phyloP scores from a whole-genome alignment of 1,139 yeast genomes.

The Starmera stellimalicola region DNA sequence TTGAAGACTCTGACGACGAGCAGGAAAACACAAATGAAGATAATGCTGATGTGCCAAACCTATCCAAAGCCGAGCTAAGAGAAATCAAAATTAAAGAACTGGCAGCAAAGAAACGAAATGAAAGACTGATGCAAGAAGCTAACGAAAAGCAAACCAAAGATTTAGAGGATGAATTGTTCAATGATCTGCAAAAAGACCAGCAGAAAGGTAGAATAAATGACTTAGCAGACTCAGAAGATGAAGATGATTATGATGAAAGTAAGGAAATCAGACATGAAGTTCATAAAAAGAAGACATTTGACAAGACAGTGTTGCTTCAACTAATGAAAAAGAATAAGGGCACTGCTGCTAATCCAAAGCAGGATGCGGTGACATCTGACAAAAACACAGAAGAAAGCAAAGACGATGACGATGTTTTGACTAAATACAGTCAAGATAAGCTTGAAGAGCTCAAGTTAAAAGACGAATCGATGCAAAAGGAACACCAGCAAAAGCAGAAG shows the following conservation, averaged over 20 bases:
- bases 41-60: neutral
- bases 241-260: constrained; percentile 5
- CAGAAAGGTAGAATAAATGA: constrained; percentile 4
- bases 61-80: constrained; percentile 3
- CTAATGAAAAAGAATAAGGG: constrained; percentile 11
- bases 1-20: constrained; percentile 9
- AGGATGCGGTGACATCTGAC: neutral
- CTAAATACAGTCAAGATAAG: neutral
- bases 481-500: neutral
- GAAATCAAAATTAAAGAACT: constrained; percentile 10
- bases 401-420: constrained; percentile 1
- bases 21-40: constrained; percentile 5
- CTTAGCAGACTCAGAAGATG: constrained; percentile 2
- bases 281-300: constrained; percentile 7
- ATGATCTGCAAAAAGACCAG: constrained; percentile 4
- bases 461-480: neutral
- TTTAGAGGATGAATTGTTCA: neutral
- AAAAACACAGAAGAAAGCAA: constrained; percentile 1
- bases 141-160: constrained; percentile 10
- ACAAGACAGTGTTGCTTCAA: constrained; percentile 10
- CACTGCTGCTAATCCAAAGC: constrained; percentile 2
- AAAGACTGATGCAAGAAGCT: constrained; percentile 11
- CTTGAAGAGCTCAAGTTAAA: neutral
- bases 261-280: constrained; percentile 7
- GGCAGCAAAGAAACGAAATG: constrained; percentile 15